Percentiles rank a stretch among this genome's conserved stretches.
Evolutionary conservation across 352 stramenopile genomes (phyloP).

Genomic region (Pythium sukuiense): DNA sequence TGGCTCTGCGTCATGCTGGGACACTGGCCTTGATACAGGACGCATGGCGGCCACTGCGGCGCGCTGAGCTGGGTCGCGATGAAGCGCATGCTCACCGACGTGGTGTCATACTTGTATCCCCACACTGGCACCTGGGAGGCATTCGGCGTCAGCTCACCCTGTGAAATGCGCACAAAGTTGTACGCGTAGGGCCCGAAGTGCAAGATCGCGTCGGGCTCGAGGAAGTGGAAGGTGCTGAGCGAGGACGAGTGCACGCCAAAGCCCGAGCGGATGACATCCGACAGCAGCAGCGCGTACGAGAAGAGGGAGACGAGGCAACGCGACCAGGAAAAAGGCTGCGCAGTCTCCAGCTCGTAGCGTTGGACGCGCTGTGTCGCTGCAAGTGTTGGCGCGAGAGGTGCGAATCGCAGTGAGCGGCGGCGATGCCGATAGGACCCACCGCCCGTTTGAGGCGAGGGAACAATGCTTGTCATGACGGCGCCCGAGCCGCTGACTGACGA

Average conservation of each 20-base stretch:
- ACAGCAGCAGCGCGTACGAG: constrained; percentile 29
- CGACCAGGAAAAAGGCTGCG: constrained; percentile 12
- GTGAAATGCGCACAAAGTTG: background rate
- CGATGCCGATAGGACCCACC: background rate
- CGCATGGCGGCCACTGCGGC: background rate
- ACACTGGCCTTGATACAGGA: background rate
- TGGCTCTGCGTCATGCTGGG: background rate
- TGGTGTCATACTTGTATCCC: constrained; percentile 20
- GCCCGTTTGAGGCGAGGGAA: background rate
- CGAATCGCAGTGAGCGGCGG: background rate
- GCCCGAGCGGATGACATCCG: constrained; percentile 23
- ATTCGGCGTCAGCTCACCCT: background rate
- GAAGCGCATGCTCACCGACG: constrained; percentile 10
- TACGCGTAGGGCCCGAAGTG: constrained; percentile 8
- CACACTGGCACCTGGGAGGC: background rate
- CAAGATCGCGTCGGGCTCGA: constrained; percentile 2
- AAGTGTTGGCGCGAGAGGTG: background rate
- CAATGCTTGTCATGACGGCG: background rate
- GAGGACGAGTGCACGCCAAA: background rate
- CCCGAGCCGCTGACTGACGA: background rate
- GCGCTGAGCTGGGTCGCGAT: constrained; percentile 1
- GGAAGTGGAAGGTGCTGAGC: background rate
- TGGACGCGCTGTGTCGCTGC: background rate
- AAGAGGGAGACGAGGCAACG: constrained; percentile 19
- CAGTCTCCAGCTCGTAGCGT: background rate